Evolutionary conservation across 2,329 filamentous ascomycete genomes (phyloP), one percentile per base, ranked within the genome.

Genomic region (Cercospora janseana): DNA sequence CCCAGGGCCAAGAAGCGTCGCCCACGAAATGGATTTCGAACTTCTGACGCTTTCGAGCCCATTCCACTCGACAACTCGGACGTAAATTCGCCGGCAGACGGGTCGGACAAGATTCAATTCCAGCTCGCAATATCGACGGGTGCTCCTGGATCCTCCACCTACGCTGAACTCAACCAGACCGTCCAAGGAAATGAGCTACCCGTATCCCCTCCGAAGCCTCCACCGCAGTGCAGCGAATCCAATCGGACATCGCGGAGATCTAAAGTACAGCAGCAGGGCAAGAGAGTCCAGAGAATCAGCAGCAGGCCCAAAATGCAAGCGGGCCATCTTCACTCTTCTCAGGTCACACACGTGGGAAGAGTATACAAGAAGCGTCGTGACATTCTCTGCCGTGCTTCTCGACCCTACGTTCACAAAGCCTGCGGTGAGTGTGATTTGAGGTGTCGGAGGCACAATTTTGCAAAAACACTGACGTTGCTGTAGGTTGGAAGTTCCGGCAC

Each of bases 371-470:
- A 47, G 29, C 60, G 55, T 13, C 60, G 62, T 27, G 49, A 52
- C 20, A 43, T 64, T 3, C 50, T 64, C 26, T 40, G 56, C 7
- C 58, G 60, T 13, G 26, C 27, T 21, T 43, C 46, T 9, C 52
- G 49, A 24, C 61, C 61, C 7, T 64, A 64, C 53, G 57, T 63
- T 27, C 61, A 64, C 47, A 31, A 34, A n/a, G 20, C 49, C 24
- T 64, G 61, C 46, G 60, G 58, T 24, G 13, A 48, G 27, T 46
- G n/a, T n/a, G n/a, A n/a, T n/a, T n/a, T n/a, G n/a, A n/a, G n/a
- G n/a, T n/a, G n/a, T n/a, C n/a, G n/a, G n/a, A n/a, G n/a, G n/a
- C n/a, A 37, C 13, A 15, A 24, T 6, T n/a, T 9, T 23, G n/a
- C n/a, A n/a, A n/a, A n/a, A n/a, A n/a, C n/a, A 32, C 29, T 32